A percentile compares a stretch with the other conserved stretches of the same genome.
Conservation (phyloP, 176 grass and related monocot species). For the Zoysia pacifica region DNA sequence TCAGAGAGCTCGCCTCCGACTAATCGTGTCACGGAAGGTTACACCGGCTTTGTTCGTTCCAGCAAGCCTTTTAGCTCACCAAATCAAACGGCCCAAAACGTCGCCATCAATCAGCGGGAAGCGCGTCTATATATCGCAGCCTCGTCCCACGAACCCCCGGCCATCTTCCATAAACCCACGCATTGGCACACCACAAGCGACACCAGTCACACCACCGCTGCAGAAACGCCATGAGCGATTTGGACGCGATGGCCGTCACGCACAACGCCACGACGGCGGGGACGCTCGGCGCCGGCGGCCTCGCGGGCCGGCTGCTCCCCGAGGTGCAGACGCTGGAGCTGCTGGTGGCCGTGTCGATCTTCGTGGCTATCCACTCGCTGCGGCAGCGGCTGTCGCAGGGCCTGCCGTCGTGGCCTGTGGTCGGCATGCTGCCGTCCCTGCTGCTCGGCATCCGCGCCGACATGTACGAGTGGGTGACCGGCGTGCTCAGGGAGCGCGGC, state of each 20-base stretch:
- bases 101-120: slow-evolving; percentile 22
- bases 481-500: slow-evolving; percentile 55
- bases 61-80: slow-evolving; percentile 57
- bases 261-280: slow-evolving; percentile 13
- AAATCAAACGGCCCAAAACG: slow-evolving; percentile 63
- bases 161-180: slow-evolving; percentile 15
- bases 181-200: background rate
- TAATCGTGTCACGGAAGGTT: background rate
- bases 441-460: slow-evolving; percentile 64
- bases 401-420: slow-evolving; percentile 67
- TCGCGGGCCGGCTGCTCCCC: slow-evolving; percentile 35
- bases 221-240: slow-evolving; percentile 37
- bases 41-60: slow-evolving; percentile 21
- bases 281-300: background rate
- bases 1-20: background rate
- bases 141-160: background rate
- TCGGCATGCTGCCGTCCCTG: slow-evolving; percentile 91
- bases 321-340: slow-evolving; percentile 70
- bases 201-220: background rate
- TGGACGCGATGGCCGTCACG: background rate
- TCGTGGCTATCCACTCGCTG: slow-evolving; percentile 69
- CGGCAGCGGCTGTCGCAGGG: slow-evolving; percentile 60
- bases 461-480: slow-evolving; percentile 96
- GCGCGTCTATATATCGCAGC: slow-evolving; percentile 48
- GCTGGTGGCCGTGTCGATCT: slow-evolving; percentile 66